phyloP scores from a whole-genome alignment of 257 asterid genomes.

The Ocimum tenuiflorum region DNA sequence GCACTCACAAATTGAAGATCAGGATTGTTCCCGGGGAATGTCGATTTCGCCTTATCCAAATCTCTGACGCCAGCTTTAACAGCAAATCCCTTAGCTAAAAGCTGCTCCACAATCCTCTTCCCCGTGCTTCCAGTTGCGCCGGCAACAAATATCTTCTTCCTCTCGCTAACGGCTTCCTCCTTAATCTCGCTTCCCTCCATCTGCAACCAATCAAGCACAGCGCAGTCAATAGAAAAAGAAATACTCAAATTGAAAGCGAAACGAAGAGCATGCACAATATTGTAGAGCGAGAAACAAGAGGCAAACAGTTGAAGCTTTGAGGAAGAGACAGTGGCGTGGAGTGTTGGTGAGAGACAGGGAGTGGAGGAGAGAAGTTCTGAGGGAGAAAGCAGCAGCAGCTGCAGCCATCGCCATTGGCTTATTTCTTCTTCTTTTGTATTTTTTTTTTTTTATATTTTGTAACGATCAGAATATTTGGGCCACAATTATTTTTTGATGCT shows the following conservation, averaged over 20 bases:
- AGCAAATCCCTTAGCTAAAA: conserved; percentile 76
- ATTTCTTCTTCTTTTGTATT: background rate
- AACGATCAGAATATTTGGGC: conserved; percentile 19
- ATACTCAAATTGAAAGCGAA: background rate
- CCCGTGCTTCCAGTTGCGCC: conserved; percentile 96
- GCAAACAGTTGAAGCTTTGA: conserved; percentile 44
- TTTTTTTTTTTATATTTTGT: background rate
- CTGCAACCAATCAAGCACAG: conserved; percentile 29
- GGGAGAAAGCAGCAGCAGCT: conserved; percentile 30
- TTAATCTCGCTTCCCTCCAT: conserved; percentile 59
- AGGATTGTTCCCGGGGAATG: conserved; percentile 49
- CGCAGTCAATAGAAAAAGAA: background rate
- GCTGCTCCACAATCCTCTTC: conserved; percentile 87
- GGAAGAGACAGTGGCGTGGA: conserved; percentile 26
- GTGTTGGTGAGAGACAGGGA: conserved; percentile 21
- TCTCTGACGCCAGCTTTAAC: conserved; percentile 93
- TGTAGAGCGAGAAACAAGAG: background rate
- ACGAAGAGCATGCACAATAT: background rate
- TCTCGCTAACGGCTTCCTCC: conserved; percentile 38
- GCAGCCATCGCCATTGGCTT: conserved; percentile 29
- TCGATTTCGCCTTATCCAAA: conserved; percentile 67
- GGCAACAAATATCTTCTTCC: conserved; percentile 75
- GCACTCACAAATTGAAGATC: conserved; percentile 70
- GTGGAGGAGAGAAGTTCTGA: conserved; percentile 30
- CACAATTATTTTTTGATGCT: conserved; percentile 10